Conservation (phyloP, 2,329 filamentous ascomycete species). For the Colletotrichum aenigma region DNA sequence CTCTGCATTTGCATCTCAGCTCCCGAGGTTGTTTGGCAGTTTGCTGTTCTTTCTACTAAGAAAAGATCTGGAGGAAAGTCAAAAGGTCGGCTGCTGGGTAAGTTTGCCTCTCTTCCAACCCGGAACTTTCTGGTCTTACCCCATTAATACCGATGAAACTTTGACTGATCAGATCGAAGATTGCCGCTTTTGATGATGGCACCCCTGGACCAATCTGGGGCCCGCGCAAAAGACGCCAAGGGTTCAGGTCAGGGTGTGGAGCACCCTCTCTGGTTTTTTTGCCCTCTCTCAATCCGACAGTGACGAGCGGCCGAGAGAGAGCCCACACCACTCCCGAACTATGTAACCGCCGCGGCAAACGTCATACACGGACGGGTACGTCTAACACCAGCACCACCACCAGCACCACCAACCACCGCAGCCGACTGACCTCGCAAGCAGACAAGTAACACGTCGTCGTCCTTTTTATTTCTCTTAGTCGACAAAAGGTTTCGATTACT, state of each 20-base stretch:
- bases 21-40: not conserved
- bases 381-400: not conserved
- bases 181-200: conserved; percentile 10
- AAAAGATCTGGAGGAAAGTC: not conserved
- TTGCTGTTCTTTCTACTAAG: not conserved
- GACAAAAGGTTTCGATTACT: not conserved
- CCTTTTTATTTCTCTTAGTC: not conserved
- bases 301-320: not conserved
- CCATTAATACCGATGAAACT: not conserved
- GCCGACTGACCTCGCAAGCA: not conserved
- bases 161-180: conserved; percentile 17
- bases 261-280: not conserved
- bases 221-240: conserved; percentile 9
- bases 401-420: not conserved
- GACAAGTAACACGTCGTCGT: not conserved
- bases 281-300: conserved; percentile 10
- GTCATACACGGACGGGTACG: conserved; percentile 13
- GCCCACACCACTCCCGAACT: not conserved
- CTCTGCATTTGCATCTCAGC: not conserved
- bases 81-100: not conserved
- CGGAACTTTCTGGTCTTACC: not conserved
- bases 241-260: conserved; percentile 3
- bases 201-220: not conserved
- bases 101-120: not conserved
- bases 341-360: conserved; percentile 13